These are phyloP conservation scores for Talaromyces wortmannii DNA, from an alignment of 495 filamentous ascomycete species.

Conservation along the genomic window DNA sequence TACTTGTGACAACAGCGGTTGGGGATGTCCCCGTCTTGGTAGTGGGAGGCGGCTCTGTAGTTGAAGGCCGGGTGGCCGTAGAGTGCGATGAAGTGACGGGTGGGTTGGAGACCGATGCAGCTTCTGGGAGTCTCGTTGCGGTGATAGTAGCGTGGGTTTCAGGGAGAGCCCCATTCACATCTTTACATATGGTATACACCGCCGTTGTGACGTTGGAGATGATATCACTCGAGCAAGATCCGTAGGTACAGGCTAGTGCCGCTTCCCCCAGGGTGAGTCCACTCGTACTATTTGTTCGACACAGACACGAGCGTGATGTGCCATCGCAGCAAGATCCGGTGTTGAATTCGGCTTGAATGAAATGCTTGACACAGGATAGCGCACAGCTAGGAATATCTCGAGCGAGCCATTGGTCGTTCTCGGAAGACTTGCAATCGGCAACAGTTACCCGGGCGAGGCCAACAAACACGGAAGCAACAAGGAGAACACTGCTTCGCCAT, in stretches of 20 bases:
- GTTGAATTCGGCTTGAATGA: conserved; percentile 53
- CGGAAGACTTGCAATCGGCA: background rate
- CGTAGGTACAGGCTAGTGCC: conserved; percentile 54
- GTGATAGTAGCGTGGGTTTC: conserved; percentile 56
- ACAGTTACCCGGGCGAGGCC: background rate
- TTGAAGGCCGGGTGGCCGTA: background rate
- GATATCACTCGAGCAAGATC: conserved; percentile 25
- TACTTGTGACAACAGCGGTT: background rate
- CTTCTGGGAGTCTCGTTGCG: conserved; percentile 43
- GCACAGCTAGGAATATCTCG: conserved; percentile 57
- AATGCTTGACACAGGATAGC: conserved; percentile 52
- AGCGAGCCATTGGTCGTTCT: conserved; percentile 13
- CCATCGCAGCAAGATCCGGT: conserved; percentile 36
- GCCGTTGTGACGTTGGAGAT: conserved; percentile 13
- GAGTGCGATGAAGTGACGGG: conserved; percentile 3
- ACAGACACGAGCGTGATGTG: conserved; percentile 55
- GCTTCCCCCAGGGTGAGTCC: conserved; percentile 67
- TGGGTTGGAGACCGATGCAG: conserved; percentile 13
- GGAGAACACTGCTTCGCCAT: conserved; percentile 11
- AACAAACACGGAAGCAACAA: background rate
- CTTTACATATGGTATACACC: conserved; percentile 53
- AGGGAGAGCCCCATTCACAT: conserved; percentile 40
- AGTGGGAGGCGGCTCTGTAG: background rate
- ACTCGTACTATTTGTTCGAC: conserved; percentile 46
- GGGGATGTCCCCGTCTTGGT: background rate